Base-by-base conservation (phyloP, 768 basidiomycete genomes). In the Mrakia blollopis region DNA sequence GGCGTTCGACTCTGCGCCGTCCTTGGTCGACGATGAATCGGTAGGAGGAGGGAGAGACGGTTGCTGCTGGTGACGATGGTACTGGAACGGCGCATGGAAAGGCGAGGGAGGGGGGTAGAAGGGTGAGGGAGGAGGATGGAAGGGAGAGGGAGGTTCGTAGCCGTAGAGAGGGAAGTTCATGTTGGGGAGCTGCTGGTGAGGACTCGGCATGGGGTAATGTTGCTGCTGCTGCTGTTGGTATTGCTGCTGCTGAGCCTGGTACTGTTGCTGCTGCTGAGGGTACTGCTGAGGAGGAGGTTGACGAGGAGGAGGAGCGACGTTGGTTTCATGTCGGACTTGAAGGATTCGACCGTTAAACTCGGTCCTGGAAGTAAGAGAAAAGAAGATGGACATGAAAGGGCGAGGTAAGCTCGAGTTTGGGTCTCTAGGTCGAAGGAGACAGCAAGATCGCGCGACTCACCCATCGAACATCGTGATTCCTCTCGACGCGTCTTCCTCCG, bases 311-410 rank as follows among this genome's bases (percentile, higher is more conserved):
- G 54, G 21, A 57, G 57, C 30, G 75, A 37, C 68, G 67, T 57
- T 50, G 16, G 69, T 30, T n/a, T 98, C 96, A 81, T 90, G 92
- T 82, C 94, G 92, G 16, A 98, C 96, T 82, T 94, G 94, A 60
- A 98, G 87, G 13, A 87, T 85, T 37, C 93, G 89, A 6, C 94
- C 94, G 81, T 92, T 92, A 80, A 91, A 92, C 79, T 97, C 94
- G 80, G 89, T 92, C 41, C 94, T 96, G 82, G 62, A 30, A 41
- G 25, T 10, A 32, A 44, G 67, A 14, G 28, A 69, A 25, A 9
- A 28, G 25, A 9, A 1, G 11, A 44, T 6, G 11, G 44, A 44
- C n/a, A n/a, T n/a, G n/a, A 11, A 44, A 44, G 44, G 44, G 10
- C 39, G 14, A 44, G 10, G 28, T 25, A 25, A 57, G 28, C 25